Conservation (phyloP, 1,139 yeast genomes). For the Torulaspora globosa region DNA sequence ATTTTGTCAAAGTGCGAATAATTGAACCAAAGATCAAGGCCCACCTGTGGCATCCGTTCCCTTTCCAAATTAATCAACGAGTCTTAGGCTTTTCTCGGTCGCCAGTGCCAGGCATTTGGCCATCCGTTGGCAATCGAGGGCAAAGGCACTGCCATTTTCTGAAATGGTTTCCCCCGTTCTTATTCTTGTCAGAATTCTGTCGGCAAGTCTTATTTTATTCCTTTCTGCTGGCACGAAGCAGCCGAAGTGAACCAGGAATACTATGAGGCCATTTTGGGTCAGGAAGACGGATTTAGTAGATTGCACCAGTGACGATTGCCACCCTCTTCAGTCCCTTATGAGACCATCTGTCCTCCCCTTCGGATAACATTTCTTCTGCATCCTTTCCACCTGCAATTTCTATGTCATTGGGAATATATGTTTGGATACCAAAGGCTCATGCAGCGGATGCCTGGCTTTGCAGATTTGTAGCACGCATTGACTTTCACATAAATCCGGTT, state of each 20-base stretch:
- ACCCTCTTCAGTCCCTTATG: conserved; percentile 16
- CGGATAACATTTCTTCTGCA: not conserved
- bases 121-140: conserved; percentile 45
- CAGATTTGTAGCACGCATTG: conserved; percentile 25
- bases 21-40: conserved; percentile 44
- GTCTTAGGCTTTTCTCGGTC: conserved; percentile 40
- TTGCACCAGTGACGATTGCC: conserved; percentile 47
- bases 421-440: conserved; percentile 39
- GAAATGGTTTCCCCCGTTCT: conserved; percentile 44
- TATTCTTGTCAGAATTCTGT: conserved; percentile 43
- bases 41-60: conserved; percentile 49
- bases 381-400: conserved; percentile 26
- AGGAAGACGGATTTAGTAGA: conserved; percentile 51
- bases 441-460: conserved; percentile 42
- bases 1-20: conserved; percentile 31
- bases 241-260: conserved; percentile 42
- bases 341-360: conserved; percentile 6
- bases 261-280: conserved; percentile 44
- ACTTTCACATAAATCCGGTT: conserved; percentile 40
- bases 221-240: conserved; percentile 46
- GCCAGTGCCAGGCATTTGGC: conserved; percentile 41
- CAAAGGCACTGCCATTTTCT: conserved; percentile 45
- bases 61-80: conserved; percentile 52
- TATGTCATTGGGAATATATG: conserved; percentile 42
- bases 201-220: conserved; percentile 45